Base-by-base conservation (phyloP, 1,284 basidiomycete species). In the Inonotus hispidus region DNA sequence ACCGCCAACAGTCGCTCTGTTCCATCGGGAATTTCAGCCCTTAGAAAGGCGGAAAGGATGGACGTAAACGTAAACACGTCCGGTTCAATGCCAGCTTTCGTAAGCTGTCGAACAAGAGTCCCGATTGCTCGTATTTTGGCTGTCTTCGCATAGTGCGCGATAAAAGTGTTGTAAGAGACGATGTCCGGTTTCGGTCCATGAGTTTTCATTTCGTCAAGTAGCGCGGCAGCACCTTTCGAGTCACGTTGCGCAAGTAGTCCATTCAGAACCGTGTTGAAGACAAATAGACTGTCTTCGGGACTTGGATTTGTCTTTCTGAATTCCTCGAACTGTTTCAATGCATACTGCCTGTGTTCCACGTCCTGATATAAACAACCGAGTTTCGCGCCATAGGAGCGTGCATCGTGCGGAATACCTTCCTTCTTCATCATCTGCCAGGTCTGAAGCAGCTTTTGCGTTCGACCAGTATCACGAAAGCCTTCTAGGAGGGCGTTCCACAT, bases 21-120 rank as follows among this genome's bases (percentile, higher is more conserved):
- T 2, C 90, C 85, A 66, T 93, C 85, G 32, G 80, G 72, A 56
- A 84, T 79, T n/a, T 83, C 82, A 6, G 82, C 81, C 65, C 83
- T 84, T 37, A 90, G 79, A 60, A 94, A 71, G 0, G 88, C 87
- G 25, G 86, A 82, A 11, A 94, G 82, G 29, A 95, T 79, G 2
- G 85, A 90, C 2, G 92, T 90, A 71, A 87, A 95, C 0, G 88
- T 93, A 71, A 87, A 84, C 3, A 87, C 82, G 68, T 95, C 91
- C 7, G 90, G 90, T 10, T 71, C 67, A 37, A 93, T 68, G 0
- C 78, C 78, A 1, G 73, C 75, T 2, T 75, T 72, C 21, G 78
- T 74, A 73, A 93, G 82, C 47, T 74, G 73, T 61, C 82, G 79
- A 23, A 95, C 72, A 21, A 82, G 71, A 19, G 68, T 63, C 14